Evolutionary conservation across 495 filamentous ascomycete genomes (phyloP), one percentile per base, ranked within the genome.

Genomic region (Platismatia glauca): DNA sequence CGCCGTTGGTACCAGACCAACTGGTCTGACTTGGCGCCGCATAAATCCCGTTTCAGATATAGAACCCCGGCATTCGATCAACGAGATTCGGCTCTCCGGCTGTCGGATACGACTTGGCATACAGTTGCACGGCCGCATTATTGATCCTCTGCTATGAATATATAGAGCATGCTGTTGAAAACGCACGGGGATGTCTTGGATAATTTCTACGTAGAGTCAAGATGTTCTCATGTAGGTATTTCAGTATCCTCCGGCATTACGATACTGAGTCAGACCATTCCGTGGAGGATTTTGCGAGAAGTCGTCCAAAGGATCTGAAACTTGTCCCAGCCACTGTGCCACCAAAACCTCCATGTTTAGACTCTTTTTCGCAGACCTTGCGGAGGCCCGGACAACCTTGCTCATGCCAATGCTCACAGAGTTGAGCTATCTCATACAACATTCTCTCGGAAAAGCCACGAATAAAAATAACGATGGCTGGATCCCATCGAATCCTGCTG

Each of bases 11-110:
- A 53, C 15, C 29, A 53, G 27, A 33, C 50, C 29, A 33, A 53
- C 13, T 8, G 16, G 50, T 53, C 50, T 53, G 20, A 20, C 33
- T 33, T 31, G 20, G 29, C 50, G 50, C 29, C 50, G 27, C 27
- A 33, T 16, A 20, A 29, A 29, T 33, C 39, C 78, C 7, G 50
- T 53, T 33, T 53, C 29, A 53, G 50, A 33, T 53, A 53, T 1
- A 22, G n/a, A 9, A 53, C 29, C 29, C 29, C 16, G 7, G 15
- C 50, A n/a, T 24, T 20, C 13, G 5, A 53, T 53, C 16, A 29
- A 33, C 15, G 16, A 20, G 20, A 33, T 8, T 53, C 29, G 50
- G 29, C 16, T 52, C 48, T 52, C 48, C 48, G 48, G 48, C 27
- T 52, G 27, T 52, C 48, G 48, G 24, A 52, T 52, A 52, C 16